Conservation (phyloP, 1,139 yeast species). For the Magnusiomyces sp. region DNA sequence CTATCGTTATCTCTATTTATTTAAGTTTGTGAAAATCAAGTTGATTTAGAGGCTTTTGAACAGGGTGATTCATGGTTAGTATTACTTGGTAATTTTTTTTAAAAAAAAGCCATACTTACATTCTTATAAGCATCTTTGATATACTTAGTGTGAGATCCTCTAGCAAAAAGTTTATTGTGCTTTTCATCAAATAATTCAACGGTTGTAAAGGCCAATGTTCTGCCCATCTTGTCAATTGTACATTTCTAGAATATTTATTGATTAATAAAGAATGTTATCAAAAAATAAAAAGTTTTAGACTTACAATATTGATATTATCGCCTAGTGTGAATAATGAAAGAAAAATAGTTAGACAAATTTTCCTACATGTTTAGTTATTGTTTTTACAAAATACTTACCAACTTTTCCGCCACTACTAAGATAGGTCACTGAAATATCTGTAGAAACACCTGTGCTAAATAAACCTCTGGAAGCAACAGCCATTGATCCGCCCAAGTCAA, state of each 20-base stretch:
- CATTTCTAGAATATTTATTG: constrained; percentile 19
- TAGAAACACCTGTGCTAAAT: constrained; percentile 38
- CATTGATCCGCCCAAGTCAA: constrained; percentile 40
- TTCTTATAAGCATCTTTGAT: constrained; percentile 33
- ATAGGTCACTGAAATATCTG: constrained; percentile 36
- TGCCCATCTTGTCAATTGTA: constrained; percentile 32
- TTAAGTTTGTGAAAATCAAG: constrained; percentile 4
- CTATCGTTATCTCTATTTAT: no score
- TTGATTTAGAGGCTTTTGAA: constrained; percentile 7
- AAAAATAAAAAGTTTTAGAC: constrained; percentile 6
- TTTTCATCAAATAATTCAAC: constrained; percentile 29
- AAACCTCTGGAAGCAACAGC: constrained; percentile 37
- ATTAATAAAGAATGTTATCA: not conserved
- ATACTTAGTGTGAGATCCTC: constrained; percentile 39
- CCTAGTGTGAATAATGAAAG: constrained; percentile 12
- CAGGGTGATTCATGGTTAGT: not conserved
- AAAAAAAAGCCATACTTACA: constrained; percentile 21
- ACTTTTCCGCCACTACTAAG: constrained; percentile 35
- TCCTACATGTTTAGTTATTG: not conserved
- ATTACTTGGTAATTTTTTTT: not conserved
- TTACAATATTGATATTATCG: constrained; percentile 21
- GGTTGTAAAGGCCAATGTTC: constrained; percentile 36
- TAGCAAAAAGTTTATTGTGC: constrained; percentile 30
- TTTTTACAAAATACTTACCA: constrained; percentile 21
- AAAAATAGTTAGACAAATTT: not conserved